Conservation (phyloP, 768 basidiomycete species). For the Lentinula sp. region DNA sequence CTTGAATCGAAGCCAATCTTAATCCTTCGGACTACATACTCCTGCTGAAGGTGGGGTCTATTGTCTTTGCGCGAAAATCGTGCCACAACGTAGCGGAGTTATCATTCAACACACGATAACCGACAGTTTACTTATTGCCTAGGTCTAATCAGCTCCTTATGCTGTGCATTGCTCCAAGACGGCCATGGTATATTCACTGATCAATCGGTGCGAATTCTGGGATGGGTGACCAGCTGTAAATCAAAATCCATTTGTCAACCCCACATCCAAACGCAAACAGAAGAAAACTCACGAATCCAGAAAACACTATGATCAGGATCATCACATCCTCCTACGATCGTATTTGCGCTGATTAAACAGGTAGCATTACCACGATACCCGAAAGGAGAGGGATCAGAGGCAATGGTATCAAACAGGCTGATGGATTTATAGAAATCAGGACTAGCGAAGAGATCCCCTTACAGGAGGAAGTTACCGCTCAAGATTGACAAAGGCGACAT, state of each 20-base stretch:
- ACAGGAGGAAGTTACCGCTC: constrained; percentile 10
- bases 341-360: constrained; percentile 23
- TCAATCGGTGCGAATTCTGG: constrained; percentile 3
- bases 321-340: constrained; percentile 23
- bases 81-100: no score
- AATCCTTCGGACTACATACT: no score
- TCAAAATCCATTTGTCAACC: not conserved
- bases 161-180: constrained; percentile 3
- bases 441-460: not conserved
- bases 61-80: no score
- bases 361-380: constrained; percentile 23
- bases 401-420: constrained; percentile 20
- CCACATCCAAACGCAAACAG: not conserved
- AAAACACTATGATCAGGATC: constrained; percentile 24
- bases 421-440: not conserved
- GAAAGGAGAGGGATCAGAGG: constrained; percentile 16
- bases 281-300: constrained; percentile 19
- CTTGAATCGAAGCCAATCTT: no score
- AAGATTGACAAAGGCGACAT: constrained; percentile 24
- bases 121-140: not conserved
- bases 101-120: no score
- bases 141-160: not conserved
- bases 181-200: constrained; percentile 4
- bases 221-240: constrained; percentile 4
- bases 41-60: no score